Percentiles rank a stretch among this genome's conserved stretches.
Conservation (phyloP, 345 rosid species). For the Citrus australasica region DNA sequence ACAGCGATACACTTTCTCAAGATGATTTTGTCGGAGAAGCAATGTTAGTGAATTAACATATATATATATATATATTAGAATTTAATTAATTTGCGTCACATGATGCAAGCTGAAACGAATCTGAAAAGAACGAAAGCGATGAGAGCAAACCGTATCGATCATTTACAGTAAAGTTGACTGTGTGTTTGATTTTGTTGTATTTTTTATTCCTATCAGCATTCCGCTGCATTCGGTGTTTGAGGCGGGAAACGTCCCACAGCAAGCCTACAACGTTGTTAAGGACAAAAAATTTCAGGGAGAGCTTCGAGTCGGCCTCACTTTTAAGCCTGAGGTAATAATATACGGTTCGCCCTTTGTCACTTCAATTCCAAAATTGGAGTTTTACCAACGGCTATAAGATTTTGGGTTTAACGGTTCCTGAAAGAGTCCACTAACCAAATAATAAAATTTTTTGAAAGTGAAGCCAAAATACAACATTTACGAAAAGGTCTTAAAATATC, state of each 20-base stretch:
- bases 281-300: slow-evolving; percentile 59
- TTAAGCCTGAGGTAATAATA: slow-evolving; percentile 59
- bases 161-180: too few species aligned
- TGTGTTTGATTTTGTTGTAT: background rate
- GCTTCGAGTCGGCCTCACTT: slow-evolving; percentile 61
- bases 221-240: slow-evolving; percentile 53
- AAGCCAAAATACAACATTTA: too few species aligned
- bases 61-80: too few species aligned
- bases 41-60: slow-evolving; percentile 34
- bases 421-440: too few species aligned
- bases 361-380: too few species aligned
- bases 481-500: too few species aligned
- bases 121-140: background rate
- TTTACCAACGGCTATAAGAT: too few species aligned
- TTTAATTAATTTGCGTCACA: too few species aligned
- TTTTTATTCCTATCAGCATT: slow-evolving; percentile 40
- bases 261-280: slow-evolving; percentile 71
- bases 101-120: background rate
- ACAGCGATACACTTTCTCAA: slow-evolving; percentile 49
- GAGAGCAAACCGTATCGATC: too few species aligned
- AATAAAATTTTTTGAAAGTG: too few species aligned
- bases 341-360: background rate
- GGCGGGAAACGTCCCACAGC: slow-evolving; percentile 52
- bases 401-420: too few species aligned
- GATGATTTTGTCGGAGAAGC: slow-evolving; percentile 77